These are phyloP conservation scores for Coemansia sp. DNA, from an alignment of 192 early-diverging fungal species.

Conservation along the genomic window DNA sequence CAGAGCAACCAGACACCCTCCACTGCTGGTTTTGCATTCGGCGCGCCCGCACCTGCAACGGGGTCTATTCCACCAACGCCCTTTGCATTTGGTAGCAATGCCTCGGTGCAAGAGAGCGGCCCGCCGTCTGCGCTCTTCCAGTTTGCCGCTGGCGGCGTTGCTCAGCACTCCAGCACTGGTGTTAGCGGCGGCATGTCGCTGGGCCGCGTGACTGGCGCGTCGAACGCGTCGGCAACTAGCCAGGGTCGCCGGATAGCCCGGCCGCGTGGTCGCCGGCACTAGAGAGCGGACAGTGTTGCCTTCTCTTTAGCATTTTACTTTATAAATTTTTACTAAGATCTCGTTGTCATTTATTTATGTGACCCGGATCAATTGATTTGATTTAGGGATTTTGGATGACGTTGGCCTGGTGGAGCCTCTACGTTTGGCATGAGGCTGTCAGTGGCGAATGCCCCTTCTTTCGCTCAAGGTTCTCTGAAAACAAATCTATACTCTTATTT, in stretches of 20 bases:
- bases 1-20: slow-evolving; percentile 22
- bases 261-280: slow-evolving; percentile 38
- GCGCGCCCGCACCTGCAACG: slow-evolving; percentile 11
- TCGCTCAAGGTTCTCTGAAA: neutral
- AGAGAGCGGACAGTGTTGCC: neutral
- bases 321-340: neutral
- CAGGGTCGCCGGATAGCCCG: slow-evolving; percentile 42
- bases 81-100: slow-evolving; percentile 45
- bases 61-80: slow-evolving; percentile 20
- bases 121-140: slow-evolving; percentile 28
- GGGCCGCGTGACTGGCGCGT: slow-evolving; percentile 45
- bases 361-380: slow-evolving; percentile 6
- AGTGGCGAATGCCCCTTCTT: neutral
- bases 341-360: neutral
- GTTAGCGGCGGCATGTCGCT: slow-evolving; percentile 31
- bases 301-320: slow-evolving; percentile 3
- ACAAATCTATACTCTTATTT: neutral
- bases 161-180: slow-evolving; percentile 43
- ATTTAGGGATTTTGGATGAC: slow-evolving; percentile 22
- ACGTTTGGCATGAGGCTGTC: too few relatives aligned
- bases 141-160: slow-evolving; percentile 32
- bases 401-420: slow-evolving; percentile 1
- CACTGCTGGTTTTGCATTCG: slow-evolving; percentile 25
- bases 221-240: slow-evolving; percentile 43
- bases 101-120: slow-evolving; percentile 23